phyloP scores from a whole-genome alignment of 1,139 yeast species.

The Blastobotrys elegans region DNA sequence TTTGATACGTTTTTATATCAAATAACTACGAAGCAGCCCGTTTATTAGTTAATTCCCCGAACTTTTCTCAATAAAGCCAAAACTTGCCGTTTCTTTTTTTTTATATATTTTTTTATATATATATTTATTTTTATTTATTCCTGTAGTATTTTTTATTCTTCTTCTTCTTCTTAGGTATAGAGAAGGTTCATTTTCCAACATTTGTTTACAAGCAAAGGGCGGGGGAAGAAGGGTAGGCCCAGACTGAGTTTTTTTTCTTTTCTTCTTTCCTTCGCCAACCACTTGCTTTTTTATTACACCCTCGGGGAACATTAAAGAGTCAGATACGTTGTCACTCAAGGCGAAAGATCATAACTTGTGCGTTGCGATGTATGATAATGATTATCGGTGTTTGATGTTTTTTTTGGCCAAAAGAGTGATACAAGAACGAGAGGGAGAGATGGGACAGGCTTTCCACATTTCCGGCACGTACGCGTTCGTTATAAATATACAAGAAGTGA shows the following conservation, averaged over 20 bases:
- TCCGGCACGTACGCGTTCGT: too few relatives aligned
- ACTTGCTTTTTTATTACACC: background rate
- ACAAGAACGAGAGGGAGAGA: background rate
- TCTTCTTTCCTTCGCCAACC: background rate
- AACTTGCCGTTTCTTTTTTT: background rate
- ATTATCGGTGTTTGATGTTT: background rate
- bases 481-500: background rate
- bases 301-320: too few relatives aligned
- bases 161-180: background rate
- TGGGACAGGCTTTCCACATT: too few relatives aligned
- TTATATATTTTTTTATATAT: too few relatives aligned
- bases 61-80: slow-evolving; percentile 6
- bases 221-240: background rate
- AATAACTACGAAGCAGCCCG: background rate
- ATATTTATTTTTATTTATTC: too few relatives aligned
- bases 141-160: too few relatives aligned
- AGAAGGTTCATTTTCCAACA: background rate
- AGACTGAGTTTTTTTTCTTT: background rate
- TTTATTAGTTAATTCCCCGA: background rate
- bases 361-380: background rate
- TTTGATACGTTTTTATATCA: background rate
- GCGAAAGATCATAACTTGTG: background rate
- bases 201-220: background rate
- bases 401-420: background rate
- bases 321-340: background rate